phyloP scores from a whole-genome alignment of 345 rosid genomes.

The Syzygium grande region DNA sequence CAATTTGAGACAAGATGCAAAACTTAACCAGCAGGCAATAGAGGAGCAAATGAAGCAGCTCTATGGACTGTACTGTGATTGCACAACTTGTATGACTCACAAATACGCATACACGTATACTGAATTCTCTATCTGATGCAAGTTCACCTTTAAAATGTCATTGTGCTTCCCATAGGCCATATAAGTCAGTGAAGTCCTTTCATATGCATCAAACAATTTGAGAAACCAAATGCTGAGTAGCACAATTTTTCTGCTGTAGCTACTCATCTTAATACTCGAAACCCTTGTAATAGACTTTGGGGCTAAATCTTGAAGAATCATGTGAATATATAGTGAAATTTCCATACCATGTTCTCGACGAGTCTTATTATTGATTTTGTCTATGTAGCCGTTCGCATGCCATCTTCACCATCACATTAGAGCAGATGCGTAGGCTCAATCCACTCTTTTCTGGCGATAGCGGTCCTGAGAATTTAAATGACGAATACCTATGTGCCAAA shows the following conservation, averaged over 20 bases:
- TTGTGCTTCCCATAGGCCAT: neutral
- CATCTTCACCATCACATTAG: constrained; percentile 90
- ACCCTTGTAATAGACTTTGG: neutral
- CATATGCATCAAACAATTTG: neutral
- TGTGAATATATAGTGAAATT: neutral
- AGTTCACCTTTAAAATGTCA: neutral
- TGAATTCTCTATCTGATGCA: neutral
- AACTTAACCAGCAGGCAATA: neutral
- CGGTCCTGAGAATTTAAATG: constrained; percentile 53
- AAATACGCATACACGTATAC: neutral
- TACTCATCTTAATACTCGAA: neutral
- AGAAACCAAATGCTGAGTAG: neutral
- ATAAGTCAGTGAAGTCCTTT: neutral
- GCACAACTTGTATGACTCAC: neutral
- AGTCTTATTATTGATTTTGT: constrained; percentile 5
- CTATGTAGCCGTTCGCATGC: constrained; percentile 94
- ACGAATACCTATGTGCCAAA: constrained; percentile 96
- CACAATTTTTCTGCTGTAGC: neutral
- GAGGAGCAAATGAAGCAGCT: neutral
- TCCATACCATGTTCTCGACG: neutral
- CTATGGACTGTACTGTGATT: neutral
- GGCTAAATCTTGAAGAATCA: neutral
- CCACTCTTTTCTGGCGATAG: constrained; percentile 48
- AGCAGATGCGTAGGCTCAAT: constrained; percentile 82
- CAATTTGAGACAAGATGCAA: neutral